Percentiles rank a stretch among this genome's conserved stretches.
Conservation (phyloP, 31 red algal species). For the Endocladia muricata region DNA sequence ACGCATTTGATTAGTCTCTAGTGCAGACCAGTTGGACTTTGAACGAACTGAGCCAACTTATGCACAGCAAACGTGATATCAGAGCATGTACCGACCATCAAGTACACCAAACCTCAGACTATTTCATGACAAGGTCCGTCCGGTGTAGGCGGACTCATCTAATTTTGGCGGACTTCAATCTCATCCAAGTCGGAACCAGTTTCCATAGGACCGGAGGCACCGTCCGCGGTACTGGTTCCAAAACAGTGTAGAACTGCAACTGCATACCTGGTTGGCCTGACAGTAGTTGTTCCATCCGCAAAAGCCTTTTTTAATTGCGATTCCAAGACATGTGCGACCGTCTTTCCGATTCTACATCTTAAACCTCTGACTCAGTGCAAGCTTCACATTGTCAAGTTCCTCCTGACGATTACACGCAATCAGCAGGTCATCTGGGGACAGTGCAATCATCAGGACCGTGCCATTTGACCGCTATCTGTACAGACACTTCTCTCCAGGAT, state of each 20-base stretch:
- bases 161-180: neutral
- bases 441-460: neutral
- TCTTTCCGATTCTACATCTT: neutral
- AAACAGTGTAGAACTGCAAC: neutral
- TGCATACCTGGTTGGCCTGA: neutral
- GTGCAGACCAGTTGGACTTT: no score
- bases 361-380: neutral
- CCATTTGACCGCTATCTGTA: neutral
- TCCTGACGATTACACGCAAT: neutral
- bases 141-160: neutral
- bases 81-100: neutral
- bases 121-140: neutral
- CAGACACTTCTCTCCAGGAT: neutral
- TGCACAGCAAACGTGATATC: neutral
- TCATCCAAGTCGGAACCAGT: no score
- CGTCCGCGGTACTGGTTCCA: neutral
- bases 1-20: neutral
- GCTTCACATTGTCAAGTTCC: neutral
- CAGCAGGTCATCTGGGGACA: neutral
- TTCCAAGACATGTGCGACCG: neutral
- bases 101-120: neutral
- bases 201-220: neutral
- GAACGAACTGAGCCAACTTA: no score
- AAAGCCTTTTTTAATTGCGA: neutral
- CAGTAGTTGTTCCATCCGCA: neutral